These are phyloP conservation scores for Cystofilobasidium macerans DNA, from an alignment of 768 basidiomycete genomes.

Conservation along the genomic window DNA sequence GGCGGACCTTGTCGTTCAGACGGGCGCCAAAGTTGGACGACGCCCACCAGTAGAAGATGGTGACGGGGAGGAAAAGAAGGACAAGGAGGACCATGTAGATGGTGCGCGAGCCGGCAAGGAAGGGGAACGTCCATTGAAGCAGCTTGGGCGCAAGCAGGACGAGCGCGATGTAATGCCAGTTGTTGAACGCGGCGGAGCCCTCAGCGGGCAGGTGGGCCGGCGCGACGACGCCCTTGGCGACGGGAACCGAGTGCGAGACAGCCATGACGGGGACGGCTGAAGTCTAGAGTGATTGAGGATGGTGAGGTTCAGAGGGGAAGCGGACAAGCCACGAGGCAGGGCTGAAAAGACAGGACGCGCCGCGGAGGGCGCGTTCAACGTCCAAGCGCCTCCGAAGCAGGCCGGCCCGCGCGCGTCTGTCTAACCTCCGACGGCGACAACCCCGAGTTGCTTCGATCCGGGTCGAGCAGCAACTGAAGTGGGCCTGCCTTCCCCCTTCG, in stretches of 20 bases:
- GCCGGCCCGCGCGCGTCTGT: no score
- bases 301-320: no score
- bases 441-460: no score
- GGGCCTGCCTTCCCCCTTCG: no score
- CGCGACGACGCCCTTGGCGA: slow-evolving; percentile 29
- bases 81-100: slow-evolving; percentile 71
- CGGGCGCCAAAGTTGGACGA: slow-evolving; percentile 63
- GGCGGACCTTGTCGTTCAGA: slow-evolving; percentile 68
- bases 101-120: slow-evolving; percentile 75
- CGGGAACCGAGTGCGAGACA: not conserved
- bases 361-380: no score
- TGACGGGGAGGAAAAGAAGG: slow-evolving; percentile 62
- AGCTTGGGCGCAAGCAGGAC: slow-evolving; percentile 73
- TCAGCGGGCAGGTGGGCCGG: slow-evolving; percentile 38
- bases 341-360: no score
- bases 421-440: no score
- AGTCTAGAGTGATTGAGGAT: no score
- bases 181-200: slow-evolving; percentile 38
- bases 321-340: no score
- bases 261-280: not conserved
- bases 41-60: slow-evolving; percentile 78
- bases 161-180: slow-evolving; percentile 57
- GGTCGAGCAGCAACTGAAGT: no score
- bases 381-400: no score
- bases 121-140: slow-evolving; percentile 66